Evolutionary conservation across 805 yeast species (phyloP).

Genomic region (Cephaloascus albidus): DNA sequence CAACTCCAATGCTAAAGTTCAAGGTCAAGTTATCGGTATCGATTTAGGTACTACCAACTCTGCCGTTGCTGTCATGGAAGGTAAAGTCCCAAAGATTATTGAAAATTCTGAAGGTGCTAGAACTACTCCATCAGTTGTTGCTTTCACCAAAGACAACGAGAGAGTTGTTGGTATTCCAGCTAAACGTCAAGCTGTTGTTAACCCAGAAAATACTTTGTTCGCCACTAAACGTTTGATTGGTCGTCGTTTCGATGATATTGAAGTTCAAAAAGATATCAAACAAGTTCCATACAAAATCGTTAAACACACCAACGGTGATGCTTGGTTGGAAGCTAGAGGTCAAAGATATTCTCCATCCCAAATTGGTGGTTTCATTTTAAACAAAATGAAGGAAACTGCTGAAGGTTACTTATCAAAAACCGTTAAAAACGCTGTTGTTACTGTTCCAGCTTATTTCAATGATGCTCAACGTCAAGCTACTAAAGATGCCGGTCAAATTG

Average conservation of each 20-base stretch:
- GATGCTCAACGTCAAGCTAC: constrained; percentile 92
- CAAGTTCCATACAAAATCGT: constrained; percentile 88
- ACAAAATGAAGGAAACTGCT: constrained; percentile 98
- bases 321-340: constrained; percentile 90
- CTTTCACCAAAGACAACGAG: constrained; percentile 87
- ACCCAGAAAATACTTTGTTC: constrained; percentile 87
- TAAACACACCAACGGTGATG: constrained; percentile 89
- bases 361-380: constrained; percentile 85
- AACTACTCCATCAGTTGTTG: constrained; percentile 91
- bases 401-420: constrained; percentile 84
- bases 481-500: constrained; percentile 96
- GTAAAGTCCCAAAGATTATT: constrained; percentile 64
- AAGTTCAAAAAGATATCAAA: constrained; percentile 82
- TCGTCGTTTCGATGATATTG: constrained; percentile 80
- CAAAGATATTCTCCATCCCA: constrained; percentile 89
- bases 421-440: constrained; percentile 83
- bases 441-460: constrained; percentile 86
- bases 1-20: constrained; percentile 31
- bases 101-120: constrained; percentile 74
- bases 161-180: constrained; percentile 92
- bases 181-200: constrained; percentile 91
- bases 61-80: constrained; percentile 81
- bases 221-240: constrained; percentile 96
- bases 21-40: constrained; percentile 68
- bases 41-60: constrained; percentile 88